Conservation (phyloP, 345 rosid genomes). For the Syzygium oleosum region DNA sequence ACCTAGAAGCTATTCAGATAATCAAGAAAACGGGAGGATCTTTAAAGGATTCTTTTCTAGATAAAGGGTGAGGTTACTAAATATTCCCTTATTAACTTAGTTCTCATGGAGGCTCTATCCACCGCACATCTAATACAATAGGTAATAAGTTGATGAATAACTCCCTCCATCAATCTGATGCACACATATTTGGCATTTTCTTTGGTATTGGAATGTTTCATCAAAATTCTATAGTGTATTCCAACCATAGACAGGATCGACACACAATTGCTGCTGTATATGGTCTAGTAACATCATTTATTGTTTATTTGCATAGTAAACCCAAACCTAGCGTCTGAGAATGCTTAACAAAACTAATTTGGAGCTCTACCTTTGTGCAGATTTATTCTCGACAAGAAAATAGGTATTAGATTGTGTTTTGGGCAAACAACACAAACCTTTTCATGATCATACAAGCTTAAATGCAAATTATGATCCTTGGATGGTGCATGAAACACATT, state of each 20-base stretch:
- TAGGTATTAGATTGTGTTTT: slow-evolving; percentile 48
- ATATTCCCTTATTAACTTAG: neutral
- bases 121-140: neutral
- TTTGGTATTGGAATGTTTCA: neutral
- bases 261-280: accelerated
- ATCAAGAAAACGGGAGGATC: slow-evolving; percentile 41
- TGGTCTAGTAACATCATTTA: neutral
- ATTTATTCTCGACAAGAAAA: slow-evolving; percentile 98
- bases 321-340: neutral
- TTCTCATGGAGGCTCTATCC: neutral
- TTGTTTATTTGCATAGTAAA: neutral
- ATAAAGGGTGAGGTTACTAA: slow-evolving; percentile 61
- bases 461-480: too few relatives aligned
- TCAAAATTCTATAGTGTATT: neutral
- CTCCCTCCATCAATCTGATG: neutral
- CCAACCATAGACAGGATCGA: neutral
- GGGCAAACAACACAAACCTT: too few relatives aligned
- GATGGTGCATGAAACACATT: too few relatives aligned
- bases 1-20: slow-evolving; percentile 26
- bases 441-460: too few relatives aligned
- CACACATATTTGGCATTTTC: neutral
- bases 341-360: neutral
- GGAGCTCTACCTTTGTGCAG: slow-evolving; percentile 14
- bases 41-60: slow-evolving; percentile 31
- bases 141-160: neutral